A percentile compares a stretch with the other conserved stretches of the same genome.
Conservation (phyloP, 2,329 filamentous ascomycete genomes). For the Drechslera avenae region DNA sequence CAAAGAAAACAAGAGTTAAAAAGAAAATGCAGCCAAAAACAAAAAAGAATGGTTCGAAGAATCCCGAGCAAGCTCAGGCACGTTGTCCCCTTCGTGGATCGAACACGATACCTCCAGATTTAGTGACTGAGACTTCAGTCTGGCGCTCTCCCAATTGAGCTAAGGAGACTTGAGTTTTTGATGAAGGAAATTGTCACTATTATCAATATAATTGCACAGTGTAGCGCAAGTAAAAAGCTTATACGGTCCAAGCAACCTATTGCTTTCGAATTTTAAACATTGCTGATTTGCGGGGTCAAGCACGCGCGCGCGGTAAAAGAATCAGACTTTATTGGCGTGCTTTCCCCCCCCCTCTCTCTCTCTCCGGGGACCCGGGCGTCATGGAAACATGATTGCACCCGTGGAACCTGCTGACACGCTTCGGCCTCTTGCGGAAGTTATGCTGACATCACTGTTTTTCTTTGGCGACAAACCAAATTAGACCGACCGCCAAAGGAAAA, state of each 20-base stretch:
- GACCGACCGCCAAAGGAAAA: no score
- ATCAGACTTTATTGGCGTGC: no score
- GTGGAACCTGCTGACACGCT: background rate
- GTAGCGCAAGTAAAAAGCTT: no score
- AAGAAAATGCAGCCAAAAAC: background rate
- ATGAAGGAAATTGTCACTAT: background rate
- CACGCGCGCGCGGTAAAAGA: no score
- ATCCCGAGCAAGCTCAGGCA: conserved; percentile 17
- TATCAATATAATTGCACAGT: no score
- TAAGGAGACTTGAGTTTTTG: conserved; percentile 30
- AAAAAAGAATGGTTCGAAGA: conserved; percentile 21
- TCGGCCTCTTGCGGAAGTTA: conserved; percentile 20
- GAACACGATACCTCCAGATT: conserved; percentile 41
- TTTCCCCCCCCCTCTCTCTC: no score
- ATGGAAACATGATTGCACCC: background rate
- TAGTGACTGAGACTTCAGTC: conserved; percentile 40
- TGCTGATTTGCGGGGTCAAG: no score
- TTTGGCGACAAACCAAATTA: background rate
- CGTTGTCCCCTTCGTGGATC: conserved; percentile 39
- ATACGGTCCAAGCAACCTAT: no score
- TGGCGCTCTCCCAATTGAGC: conserved; percentile 42
- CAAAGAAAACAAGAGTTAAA: no score
- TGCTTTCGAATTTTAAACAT: no score
- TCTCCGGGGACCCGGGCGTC: background rate
- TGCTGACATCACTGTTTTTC: conserved; percentile 26